phyloP scores from a whole-genome alignment of 1,139 yeast species.

The Scheffersomyces illinoinensis region DNA sequence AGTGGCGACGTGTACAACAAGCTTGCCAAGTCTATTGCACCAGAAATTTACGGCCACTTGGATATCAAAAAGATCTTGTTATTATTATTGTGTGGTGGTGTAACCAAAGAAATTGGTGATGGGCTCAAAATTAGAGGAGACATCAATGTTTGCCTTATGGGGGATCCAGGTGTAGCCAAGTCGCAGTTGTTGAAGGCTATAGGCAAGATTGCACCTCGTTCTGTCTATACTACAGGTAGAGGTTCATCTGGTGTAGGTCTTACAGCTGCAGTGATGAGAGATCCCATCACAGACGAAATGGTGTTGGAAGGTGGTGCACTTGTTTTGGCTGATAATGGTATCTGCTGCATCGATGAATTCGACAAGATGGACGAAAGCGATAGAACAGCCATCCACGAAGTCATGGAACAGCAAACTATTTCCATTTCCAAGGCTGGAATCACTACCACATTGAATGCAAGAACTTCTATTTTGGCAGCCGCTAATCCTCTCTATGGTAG shows the following conservation, averaged over 20 bases:
- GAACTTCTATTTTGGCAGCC: conserved; percentile 95
- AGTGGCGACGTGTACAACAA: conserved; percentile 77
- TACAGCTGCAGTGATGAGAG: conserved; percentile 99
- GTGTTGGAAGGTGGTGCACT: conserved; percentile 98
- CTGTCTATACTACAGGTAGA: conserved; percentile 97
- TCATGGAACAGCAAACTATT: conserved; percentile 99
- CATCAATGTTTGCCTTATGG: conserved; percentile 94
- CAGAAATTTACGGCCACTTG: conserved; percentile 92
- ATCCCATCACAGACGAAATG: conserved; percentile 98
- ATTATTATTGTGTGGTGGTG: conserved; percentile 89
- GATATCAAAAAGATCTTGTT: conserved; percentile 92
- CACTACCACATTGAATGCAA: conserved; percentile 92
- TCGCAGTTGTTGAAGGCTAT: conserved; percentile 93
- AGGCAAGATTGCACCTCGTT: conserved; percentile 92
- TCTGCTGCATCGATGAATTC: conserved; percentile 98
- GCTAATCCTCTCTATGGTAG: conserved; percentile 97
- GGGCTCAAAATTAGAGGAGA: conserved; percentile 98
- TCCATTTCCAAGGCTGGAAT: conserved; percentile 98
- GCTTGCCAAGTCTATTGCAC: conserved; percentile 89
- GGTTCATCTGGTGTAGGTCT: conserved; percentile 99
- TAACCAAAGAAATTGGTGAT: conserved; percentile 90
- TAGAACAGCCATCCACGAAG: conserved; percentile 98
- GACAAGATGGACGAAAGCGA: conserved; percentile 98
- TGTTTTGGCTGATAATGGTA: conserved; percentile 95
- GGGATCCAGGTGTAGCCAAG: conserved; percentile 99